Evolutionary conservation across 139 green algal genomes (phyloP).

Genomic region (Chlamydomonas incerta): DNA sequence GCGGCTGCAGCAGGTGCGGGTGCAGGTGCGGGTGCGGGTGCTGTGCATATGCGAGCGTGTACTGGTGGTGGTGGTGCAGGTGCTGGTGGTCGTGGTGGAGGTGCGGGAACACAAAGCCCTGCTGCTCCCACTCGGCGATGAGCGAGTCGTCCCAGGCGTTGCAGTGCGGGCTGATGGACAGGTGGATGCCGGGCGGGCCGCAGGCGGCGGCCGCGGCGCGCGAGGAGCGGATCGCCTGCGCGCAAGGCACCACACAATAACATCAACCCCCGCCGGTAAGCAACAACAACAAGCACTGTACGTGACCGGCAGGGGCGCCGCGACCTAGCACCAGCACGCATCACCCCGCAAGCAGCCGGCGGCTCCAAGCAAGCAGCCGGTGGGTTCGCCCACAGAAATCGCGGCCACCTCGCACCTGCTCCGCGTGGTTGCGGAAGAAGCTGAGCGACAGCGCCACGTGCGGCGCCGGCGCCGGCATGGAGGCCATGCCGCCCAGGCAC

Average conservation of each 20-base stretch:
- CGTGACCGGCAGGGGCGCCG: too few species aligned
- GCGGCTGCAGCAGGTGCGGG: background rate
- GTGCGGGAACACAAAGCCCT: constrained; percentile 36
- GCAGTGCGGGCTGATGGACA: constrained; percentile 42
- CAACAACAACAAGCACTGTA: too few species aligned
- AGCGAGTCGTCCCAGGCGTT: constrained; percentile 41
- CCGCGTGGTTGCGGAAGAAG: constrained; percentile 30
- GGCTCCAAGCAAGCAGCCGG: too few species aligned
- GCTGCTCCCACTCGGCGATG: constrained; percentile 19
- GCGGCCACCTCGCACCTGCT: too few species aligned
- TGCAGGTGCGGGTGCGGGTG: background rate
- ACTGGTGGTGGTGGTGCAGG: background rate
- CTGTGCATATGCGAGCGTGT: background rate
- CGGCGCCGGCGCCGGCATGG: background rate
- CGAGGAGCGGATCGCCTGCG: constrained; percentile 18
- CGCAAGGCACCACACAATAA: too few species aligned
- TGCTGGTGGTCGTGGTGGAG: background rate
- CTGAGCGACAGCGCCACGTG: background rate
- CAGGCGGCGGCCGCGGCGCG: background rate
- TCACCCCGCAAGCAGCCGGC: too few species aligned
- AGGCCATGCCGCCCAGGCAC: too few species aligned
- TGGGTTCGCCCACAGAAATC: too few species aligned
- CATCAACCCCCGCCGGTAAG: too few species aligned
- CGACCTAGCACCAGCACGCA: too few species aligned
- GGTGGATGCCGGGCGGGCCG: constrained; percentile 38